Conservation (phyloP, 2,329 filamentous ascomycete genomes). For the Phyllosticta citriasiana region DNA sequence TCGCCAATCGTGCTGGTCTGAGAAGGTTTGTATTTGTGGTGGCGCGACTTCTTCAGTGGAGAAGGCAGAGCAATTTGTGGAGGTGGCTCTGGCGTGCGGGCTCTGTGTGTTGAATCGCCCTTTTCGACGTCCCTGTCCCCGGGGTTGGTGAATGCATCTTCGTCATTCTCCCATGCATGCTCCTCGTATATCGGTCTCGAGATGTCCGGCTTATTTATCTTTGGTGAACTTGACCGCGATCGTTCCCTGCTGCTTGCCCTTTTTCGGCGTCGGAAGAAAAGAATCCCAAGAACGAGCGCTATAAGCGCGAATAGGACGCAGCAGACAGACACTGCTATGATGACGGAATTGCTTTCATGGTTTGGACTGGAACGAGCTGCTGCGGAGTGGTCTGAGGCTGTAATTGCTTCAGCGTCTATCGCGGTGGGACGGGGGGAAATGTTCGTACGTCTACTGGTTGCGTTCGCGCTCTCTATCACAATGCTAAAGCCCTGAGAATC, state of each 20-base stretch:
- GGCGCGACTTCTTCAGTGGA: slow-evolving; percentile 2
- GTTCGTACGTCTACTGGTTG: slow-evolving; percentile 2
- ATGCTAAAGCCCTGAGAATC: slow-evolving; percentile 39
- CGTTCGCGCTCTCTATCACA: neutral
- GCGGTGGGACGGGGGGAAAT: slow-evolving; percentile 12
- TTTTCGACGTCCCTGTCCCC: slow-evolving; percentile 30
- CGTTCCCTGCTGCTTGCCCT: slow-evolving; percentile 12
- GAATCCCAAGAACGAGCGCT: slow-evolving; percentile 11
- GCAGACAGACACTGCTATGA: slow-evolving; percentile 15
- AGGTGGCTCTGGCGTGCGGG: slow-evolving; percentile 22
- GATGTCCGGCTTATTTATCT: slow-evolving; percentile 22
- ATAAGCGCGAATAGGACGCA: slow-evolving; percentile 21
- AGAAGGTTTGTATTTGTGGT: slow-evolving; percentile 22
- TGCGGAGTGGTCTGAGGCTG: slow-evolving; percentile 13
- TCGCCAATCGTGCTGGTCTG: slow-evolving; percentile 30
- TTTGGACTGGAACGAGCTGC: neutral
- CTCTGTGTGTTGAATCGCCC: slow-evolving; percentile 15
- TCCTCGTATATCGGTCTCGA: slow-evolving; percentile 31
- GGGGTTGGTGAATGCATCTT: slow-evolving; percentile 12
- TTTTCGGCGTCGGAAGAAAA: slow-evolving; percentile 17
- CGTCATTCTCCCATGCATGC: slow-evolving; percentile 18
- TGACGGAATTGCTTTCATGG: neutral
- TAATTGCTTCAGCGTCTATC: slow-evolving; percentile 16
- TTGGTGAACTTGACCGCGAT: neutral
- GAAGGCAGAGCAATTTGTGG: slow-evolving; percentile 19